These are phyloP conservation scores for Bertia moriformis DNA, from an alignment of 2,329 filamentous ascomycete genomes.

Conservation along the genomic window DNA sequence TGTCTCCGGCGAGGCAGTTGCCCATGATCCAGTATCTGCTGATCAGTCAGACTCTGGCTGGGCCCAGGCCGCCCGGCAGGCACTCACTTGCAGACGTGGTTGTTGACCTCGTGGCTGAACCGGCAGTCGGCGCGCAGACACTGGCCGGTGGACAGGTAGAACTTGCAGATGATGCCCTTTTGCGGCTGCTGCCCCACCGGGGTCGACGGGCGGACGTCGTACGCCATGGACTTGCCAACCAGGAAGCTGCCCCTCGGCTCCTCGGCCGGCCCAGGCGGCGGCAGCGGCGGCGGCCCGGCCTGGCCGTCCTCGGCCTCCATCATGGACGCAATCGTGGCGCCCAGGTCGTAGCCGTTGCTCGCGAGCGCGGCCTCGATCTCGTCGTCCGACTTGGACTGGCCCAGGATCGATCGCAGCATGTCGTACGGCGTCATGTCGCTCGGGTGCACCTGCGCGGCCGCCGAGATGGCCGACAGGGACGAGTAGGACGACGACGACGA, in stretches of 20 bases:
- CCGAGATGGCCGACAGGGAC: neutral
- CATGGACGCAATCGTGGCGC: slow-evolving; percentile 75
- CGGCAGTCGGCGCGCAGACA: slow-evolving; percentile 90
- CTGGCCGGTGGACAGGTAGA: slow-evolving; percentile 88
- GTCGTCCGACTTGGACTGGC: slow-evolving; percentile 76
- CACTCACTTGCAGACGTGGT: slow-evolving; percentile 92
- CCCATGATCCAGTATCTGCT: slow-evolving; percentile 85
- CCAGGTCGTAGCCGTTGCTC: slow-evolving; percentile 80
- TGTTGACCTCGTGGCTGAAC: slow-evolving; percentile 91
- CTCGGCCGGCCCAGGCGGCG: slow-evolving; percentile 22
- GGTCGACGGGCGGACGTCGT: slow-evolving; percentile 61
- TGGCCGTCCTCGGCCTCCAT: slow-evolving; percentile 52
- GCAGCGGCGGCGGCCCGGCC: slow-evolving; percentile 12
- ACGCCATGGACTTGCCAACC: slow-evolving; percentile 79
- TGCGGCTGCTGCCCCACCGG: slow-evolving; percentile 65
- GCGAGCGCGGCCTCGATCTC: slow-evolving; percentile 88
- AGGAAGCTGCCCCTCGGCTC: slow-evolving; percentile 43
- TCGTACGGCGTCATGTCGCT: slow-evolving; percentile 96
- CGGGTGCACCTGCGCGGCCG: slow-evolving; percentile 44
- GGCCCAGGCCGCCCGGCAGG: slow-evolving; percentile 2
- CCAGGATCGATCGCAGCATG: slow-evolving; percentile 87
- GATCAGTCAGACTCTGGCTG: slow-evolving; percentile 10
- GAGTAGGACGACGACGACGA: no score
- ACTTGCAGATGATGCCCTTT: slow-evolving; percentile 87
- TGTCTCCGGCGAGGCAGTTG: slow-evolving; percentile 83